Evolutionary conservation across 768 basidiomycete species (phyloP), one percentile per base, ranked within the genome.

Genomic region (Mycena polygramma): DNA sequence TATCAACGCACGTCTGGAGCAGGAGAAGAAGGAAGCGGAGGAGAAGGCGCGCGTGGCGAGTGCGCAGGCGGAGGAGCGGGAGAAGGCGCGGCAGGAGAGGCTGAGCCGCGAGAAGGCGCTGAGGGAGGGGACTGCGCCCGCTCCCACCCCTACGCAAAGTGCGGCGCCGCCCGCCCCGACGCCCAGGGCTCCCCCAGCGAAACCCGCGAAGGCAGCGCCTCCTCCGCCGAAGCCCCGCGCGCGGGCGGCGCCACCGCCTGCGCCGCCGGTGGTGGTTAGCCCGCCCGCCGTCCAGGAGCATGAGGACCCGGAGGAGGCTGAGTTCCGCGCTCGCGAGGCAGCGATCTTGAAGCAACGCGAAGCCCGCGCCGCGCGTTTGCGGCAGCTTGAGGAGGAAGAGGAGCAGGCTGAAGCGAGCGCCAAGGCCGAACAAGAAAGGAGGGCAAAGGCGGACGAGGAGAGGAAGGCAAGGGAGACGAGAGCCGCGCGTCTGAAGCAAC

Each of bases 1-100:
- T 61, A 95, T 98, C 4, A 93, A 95, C 77, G 94, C 96, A 73
- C 84, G 97, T 13, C 86, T 99, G 7, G 91, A 89, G 45, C 86
- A 90, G 74, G 97, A 99, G 76, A 94, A 92, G 84, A 91, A 88
- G 77, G 97, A 98, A 77, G 97, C 97, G 0, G 96, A 96, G 72
- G 94, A 95, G 78, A 95, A 94, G 79, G 89, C 88, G 0, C 87
- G 85, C 65, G 82, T 86, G 57, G 96, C 95, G 0, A 96, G 98
- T 79, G 87, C 86, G 71, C 91, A 93, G 74, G 92, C 93, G 2
- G 92, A 92, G 73, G 94, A 94, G 70, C 85, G 96, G 65, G 94
- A 96, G 75, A 85, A 86, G 57, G 78, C 88, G 49, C 86, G 97
- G 53, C 86, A 83, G 72, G 92, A 94, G 73, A 85, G 94, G 59